Percentiles rank a stretch among this genome's conserved stretches.
Conservation (phyloP, 768 basidiomycete species). For the Lepiota venenata region DNA sequence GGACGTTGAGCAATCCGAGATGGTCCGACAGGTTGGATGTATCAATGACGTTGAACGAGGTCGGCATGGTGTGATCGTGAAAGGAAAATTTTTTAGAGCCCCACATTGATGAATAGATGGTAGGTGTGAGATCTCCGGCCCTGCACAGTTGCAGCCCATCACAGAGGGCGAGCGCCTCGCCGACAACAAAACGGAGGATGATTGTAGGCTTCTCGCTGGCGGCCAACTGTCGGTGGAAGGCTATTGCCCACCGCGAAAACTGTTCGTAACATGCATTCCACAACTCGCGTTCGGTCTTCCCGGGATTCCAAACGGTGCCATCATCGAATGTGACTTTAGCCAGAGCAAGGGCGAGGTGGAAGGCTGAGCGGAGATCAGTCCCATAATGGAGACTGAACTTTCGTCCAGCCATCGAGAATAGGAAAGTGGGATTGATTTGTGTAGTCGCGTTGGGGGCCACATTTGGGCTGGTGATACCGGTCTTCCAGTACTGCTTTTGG, state of each 20-base stretch:
- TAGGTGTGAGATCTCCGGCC: conserved; percentile 19
- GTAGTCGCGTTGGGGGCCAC: conserved; percentile 15
- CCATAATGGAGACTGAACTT: conserved; percentile 41
- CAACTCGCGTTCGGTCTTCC: conserved; percentile 19
- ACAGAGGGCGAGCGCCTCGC: conserved; percentile 37
- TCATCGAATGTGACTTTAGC: conserved; percentile 16
- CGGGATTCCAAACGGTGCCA: background rate
- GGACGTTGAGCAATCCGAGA: conserved; percentile 43
- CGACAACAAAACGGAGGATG: conserved; percentile 36
- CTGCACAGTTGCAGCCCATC: conserved; percentile 25
- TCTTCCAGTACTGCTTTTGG: conserved; percentile 35
- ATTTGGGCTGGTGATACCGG: conserved; percentile 32
- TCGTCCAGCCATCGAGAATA: conserved; percentile 34
- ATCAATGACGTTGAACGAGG: conserved; percentile 42
- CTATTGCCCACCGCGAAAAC: conserved; percentile 30
- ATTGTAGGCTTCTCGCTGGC: conserved; percentile 10
- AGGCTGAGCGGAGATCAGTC: conserved; percentile 36
- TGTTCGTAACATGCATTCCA: conserved; percentile 27
- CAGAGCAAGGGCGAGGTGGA: conserved; percentile 35
- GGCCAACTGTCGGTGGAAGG: conserved; percentile 21
- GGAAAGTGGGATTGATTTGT: conserved; percentile 44
- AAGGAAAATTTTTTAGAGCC: conserved; percentile 28
- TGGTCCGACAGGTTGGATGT: conserved; percentile 49
- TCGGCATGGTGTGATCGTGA: conserved; percentile 26
- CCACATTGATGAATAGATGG: conserved; percentile 33